A percentile compares a stretch with the other conserved stretches of the same genome.
phyloP scores from a whole-genome alignment of 148 eudicot genomes.

The Heliamphora exappendiculata region DNA sequence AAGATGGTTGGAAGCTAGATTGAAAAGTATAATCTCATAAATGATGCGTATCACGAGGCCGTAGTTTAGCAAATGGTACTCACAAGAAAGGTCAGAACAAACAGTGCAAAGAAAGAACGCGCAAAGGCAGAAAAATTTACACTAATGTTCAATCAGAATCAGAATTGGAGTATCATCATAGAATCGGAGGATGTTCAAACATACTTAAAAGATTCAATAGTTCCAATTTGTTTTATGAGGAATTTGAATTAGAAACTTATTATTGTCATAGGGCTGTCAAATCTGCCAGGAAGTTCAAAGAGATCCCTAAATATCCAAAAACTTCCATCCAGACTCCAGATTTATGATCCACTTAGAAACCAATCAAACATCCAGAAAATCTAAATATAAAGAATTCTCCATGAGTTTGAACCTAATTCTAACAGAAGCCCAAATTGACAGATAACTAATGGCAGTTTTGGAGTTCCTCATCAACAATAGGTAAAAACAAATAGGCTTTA shows the following conservation, averaged over 20 bases:
- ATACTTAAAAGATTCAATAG: too few species aligned
- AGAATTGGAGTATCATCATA: not conserved
- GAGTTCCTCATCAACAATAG: not conserved
- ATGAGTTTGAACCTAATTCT: not conserved
- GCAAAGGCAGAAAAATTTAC: not conserved
- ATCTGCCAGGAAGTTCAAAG: not conserved
- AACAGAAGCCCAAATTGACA: not conserved
- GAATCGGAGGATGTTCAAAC: not conserved
- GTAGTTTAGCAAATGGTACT: not conserved
- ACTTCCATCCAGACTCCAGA: not conserved
- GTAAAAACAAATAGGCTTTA: not conserved
- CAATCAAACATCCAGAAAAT: not conserved
- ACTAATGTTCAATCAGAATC: not conserved
- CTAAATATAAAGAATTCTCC: not conserved
- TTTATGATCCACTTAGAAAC: not conserved
- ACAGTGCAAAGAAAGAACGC: not conserved
- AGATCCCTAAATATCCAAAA: not conserved
- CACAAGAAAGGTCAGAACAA: not conserved
- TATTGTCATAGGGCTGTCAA: not conserved
- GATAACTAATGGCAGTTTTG: not conserved
- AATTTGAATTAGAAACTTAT: not conserved
- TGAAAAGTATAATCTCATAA: not conserved
- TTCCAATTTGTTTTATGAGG: too few species aligned
- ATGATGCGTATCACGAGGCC: not conserved
- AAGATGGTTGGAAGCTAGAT: constrained; percentile 2